Conservation (phyloP, 345 rosid genomes). For the Pugionium dolabratum region DNA sequence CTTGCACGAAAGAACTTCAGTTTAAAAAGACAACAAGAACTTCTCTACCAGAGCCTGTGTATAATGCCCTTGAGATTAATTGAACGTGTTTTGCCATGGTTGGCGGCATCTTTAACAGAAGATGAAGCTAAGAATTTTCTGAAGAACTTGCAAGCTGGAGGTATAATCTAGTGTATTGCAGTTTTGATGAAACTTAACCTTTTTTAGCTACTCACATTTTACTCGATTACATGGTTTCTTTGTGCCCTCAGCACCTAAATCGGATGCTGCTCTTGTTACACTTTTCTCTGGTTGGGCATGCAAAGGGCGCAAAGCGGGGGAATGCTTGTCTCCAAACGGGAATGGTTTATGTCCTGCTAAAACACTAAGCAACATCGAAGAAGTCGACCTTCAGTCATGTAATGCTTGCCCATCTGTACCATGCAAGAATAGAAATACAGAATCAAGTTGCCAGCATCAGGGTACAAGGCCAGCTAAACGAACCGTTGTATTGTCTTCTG, state of each 20-base stretch:
- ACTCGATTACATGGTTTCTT: slow-evolving; percentile 20
- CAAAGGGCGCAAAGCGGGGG: slow-evolving; percentile 68
- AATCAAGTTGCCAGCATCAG: slow-evolving; percentile 42
- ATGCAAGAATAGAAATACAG: slow-evolving; percentile 24
- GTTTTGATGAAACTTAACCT: slow-evolving; percentile 14
- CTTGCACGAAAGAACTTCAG: slow-evolving; percentile 74
- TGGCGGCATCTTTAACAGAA: slow-evolving; percentile 66
- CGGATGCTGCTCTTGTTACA: slow-evolving; percentile 68
- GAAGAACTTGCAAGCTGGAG: slow-evolving; percentile 76
- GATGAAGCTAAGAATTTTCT: slow-evolving; percentile 72
- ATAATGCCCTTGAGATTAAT: slow-evolving; percentile 88
- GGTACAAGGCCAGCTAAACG: slow-evolving; percentile 53
- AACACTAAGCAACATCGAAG: slow-evolving; percentile 57
- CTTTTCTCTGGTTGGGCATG: slow-evolving; percentile 98
- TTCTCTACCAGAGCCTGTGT: slow-evolving; percentile 81
- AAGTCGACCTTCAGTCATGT: slow-evolving; percentile 49
- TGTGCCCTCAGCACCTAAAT: slow-evolving; percentile 61
- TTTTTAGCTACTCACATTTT: slow-evolving; percentile 25
- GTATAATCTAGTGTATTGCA: slow-evolving; percentile 41
- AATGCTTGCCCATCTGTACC: slow-evolving; percentile 46
- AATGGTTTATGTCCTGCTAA: slow-evolving; percentile 60
- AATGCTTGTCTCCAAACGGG: slow-evolving; percentile 64
- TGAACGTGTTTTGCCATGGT: slow-evolving; percentile 90
- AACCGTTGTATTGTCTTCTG: slow-evolving; percentile 41
- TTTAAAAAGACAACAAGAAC: slow-evolving; percentile 70